These are phyloP conservation scores for Tephrocybe sp. DNA, from an alignment of 768 basidiomycete genomes.

Conservation along the genomic window DNA sequence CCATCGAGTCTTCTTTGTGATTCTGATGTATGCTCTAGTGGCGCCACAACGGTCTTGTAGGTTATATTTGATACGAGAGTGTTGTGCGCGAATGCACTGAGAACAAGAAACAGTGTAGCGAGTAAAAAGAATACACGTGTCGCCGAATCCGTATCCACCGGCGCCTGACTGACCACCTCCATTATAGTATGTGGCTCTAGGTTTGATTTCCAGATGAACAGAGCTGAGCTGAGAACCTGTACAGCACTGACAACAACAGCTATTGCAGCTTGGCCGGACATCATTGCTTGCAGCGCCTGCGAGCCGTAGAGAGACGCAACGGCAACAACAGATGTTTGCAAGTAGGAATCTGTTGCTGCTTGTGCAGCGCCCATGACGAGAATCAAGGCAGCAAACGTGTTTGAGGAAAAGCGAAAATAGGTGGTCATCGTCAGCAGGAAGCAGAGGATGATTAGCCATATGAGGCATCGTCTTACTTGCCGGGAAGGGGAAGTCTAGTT, in stretches of 20 bases:
- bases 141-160: constrained; percentile 65
- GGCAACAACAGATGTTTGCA: constrained; percentile 75
- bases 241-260: constrained; percentile 78
- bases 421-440: constrained; percentile 66
- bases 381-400: constrained; percentile 63
- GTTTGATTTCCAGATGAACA: constrained; percentile 48
- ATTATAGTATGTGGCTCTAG: constrained; percentile 20
- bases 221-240: constrained; percentile 63
- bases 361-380: constrained; percentile 58
- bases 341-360: constrained; percentile 64
- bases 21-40: constrained; percentile 37
- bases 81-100: constrained; percentile 48
- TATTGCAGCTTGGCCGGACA: constrained; percentile 85
- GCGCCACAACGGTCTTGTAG: constrained; percentile 54
- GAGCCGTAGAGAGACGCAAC: constrained; percentile 79
- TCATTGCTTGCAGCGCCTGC: constrained; percentile 65
- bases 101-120: constrained; percentile 61
- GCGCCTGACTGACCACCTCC: constrained; percentile 42
- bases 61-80: constrained; percentile 58
- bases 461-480: constrained; percentile 48
- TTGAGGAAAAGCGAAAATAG: constrained; percentile 49
- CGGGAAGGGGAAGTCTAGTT: constrained; percentile 58
- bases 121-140: constrained; percentile 65
- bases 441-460: constrained; percentile 51
- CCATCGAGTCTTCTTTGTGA: constrained; percentile 21